A percentile compares a stretch with the other conserved stretches of the same genome.
These are phyloP conservation scores for Penicillium macrosclerotiorum DNA, from an alignment of 495 filamentous ascomycete species.

Conservation along the genomic window DNA sequence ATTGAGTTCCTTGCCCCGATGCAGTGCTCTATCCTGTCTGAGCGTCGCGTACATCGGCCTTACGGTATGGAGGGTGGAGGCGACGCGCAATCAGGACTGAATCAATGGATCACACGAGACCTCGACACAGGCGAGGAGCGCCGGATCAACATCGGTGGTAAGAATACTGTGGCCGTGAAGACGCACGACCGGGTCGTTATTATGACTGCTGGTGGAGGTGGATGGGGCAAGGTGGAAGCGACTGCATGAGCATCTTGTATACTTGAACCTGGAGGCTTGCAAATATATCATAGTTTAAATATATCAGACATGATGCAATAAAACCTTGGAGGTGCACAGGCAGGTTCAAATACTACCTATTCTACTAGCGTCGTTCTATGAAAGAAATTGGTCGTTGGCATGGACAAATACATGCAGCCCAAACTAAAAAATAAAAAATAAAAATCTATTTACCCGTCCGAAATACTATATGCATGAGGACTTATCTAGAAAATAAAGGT, in stretches of 20 bases:
- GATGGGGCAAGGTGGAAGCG: constrained; percentile 36
- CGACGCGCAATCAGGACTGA: constrained; percentile 74
- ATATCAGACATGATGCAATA: too few relatives aligned
- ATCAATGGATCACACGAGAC: constrained; percentile 77
- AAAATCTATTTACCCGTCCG: too few relatives aligned
- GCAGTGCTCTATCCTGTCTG: constrained; percentile 84
- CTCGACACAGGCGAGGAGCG: constrained; percentile 56
- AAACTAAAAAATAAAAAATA: too few relatives aligned
- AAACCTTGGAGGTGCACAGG: too few relatives aligned
- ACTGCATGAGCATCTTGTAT: constrained; percentile 8
- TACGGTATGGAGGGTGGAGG: constrained; percentile 90
- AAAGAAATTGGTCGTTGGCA: too few relatives aligned
- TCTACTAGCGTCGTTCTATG: too few relatives aligned
- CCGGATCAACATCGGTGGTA: constrained; percentile 81
- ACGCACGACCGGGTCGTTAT: constrained; percentile 83
- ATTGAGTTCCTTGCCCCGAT: constrained; percentile 92
- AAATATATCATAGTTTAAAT: too few relatives aligned
- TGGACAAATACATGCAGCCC: too few relatives aligned
- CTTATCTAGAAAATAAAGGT: too few relatives aligned
- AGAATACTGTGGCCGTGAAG: constrained; percentile 88
- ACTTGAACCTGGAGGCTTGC: not conserved
- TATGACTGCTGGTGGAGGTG: constrained; percentile 55
- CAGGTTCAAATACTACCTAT: too few relatives aligned
- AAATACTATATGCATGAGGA: too few relatives aligned
- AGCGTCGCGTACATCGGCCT: constrained; percentile 81